Evolutionary conservation across 129 eudicot species (phyloP).

Genomic region (Lactuca saligna): DNA sequence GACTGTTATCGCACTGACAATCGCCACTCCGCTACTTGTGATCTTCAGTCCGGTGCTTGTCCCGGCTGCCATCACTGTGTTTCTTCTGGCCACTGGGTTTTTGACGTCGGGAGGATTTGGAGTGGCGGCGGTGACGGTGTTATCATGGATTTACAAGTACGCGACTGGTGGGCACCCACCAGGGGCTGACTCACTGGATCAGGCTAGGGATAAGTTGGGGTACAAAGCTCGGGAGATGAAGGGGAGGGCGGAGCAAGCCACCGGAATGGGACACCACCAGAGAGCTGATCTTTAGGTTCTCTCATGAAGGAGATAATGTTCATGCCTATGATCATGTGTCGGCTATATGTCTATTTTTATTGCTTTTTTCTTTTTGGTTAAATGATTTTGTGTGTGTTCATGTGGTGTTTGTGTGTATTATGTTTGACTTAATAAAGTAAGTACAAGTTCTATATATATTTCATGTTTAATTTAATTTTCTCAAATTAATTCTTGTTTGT

Average conservation of each 20-base stretch:
- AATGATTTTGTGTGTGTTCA: constrained; percentile 14
- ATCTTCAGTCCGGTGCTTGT: constrained; percentile 65
- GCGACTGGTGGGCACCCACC: constrained; percentile 51
- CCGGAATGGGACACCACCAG: constrained; percentile 31
- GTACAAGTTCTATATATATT: neutral
- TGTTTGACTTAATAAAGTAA: constrained; percentile 14
- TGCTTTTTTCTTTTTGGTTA: constrained; percentile 10
- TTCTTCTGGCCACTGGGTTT: constrained; percentile 51
- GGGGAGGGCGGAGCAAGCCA: constrained; percentile 52
- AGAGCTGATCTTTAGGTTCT: constrained; percentile 24
- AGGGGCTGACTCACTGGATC: constrained; percentile 49
- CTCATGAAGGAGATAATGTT: neutral
- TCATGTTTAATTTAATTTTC: neutral
- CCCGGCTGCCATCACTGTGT: constrained; percentile 50
- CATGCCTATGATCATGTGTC: neutral
- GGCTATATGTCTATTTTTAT: constrained; percentile 10
- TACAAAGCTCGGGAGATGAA: constrained; percentile 57
- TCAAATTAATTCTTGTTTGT: too few relatives aligned
- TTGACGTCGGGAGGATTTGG: constrained; percentile 61
- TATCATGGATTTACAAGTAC: constrained; percentile 65
- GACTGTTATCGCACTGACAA: constrained; percentile 46
- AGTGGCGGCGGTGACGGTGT: constrained; percentile 54
- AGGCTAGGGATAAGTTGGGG: constrained; percentile 45
- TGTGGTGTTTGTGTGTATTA: constrained; percentile 5
- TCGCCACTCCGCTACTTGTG: constrained; percentile 60